Conservation (phyloP, 2,329 filamentous ascomycete genomes). For the Trichophyton rubrum region DNA sequence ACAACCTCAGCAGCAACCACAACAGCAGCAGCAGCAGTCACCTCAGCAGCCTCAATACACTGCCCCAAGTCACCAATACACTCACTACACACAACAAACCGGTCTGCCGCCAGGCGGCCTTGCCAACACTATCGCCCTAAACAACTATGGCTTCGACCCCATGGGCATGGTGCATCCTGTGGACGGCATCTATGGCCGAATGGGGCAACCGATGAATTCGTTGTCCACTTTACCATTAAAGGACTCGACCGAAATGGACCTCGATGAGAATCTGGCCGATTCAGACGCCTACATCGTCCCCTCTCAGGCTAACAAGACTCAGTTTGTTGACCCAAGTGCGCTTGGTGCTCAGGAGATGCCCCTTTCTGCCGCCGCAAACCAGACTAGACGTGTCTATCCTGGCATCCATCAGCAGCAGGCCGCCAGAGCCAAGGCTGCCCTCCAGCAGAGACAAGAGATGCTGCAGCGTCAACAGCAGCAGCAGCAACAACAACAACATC, state of each 20-base stretch:
- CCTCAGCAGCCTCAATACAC: constrained; percentile 31
- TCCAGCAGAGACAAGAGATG: constrained; percentile 51
- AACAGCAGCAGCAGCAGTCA: constrained; percentile 21
- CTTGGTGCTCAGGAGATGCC: constrained; percentile 51
- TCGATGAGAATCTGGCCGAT: constrained; percentile 45
- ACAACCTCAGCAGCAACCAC: constrained; percentile 26
- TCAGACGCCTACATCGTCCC: constrained; percentile 37
- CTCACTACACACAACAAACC: constrained; percentile 89
- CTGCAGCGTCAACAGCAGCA: constrained; percentile 43
- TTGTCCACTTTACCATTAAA: constrained; percentile 32
- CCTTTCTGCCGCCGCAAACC: constrained; percentile 36
- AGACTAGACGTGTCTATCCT: constrained; percentile 69
- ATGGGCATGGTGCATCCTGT: neutral
- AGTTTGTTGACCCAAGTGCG: constrained; percentile 61
- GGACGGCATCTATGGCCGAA: constrained; percentile 3
- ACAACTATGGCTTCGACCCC: constrained; percentile 32
- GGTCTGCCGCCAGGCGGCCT: constrained; percentile 77
- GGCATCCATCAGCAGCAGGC: constrained; percentile 88
- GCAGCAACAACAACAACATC: constrained; percentile 35
- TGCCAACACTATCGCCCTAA: constrained; percentile 66
- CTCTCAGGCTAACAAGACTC: constrained; percentile 27
- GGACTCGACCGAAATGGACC: constrained; percentile 57
- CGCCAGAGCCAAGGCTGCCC: constrained; percentile 60
- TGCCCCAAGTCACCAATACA: constrained; percentile 87
- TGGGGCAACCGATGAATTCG: neutral